A percentile compares a stretch with the other conserved stretches of the same genome.
These are phyloP conservation scores for Micractinium conductrix DNA, from an alignment of 139 green algal genomes.

Conservation along the genomic window DNA sequence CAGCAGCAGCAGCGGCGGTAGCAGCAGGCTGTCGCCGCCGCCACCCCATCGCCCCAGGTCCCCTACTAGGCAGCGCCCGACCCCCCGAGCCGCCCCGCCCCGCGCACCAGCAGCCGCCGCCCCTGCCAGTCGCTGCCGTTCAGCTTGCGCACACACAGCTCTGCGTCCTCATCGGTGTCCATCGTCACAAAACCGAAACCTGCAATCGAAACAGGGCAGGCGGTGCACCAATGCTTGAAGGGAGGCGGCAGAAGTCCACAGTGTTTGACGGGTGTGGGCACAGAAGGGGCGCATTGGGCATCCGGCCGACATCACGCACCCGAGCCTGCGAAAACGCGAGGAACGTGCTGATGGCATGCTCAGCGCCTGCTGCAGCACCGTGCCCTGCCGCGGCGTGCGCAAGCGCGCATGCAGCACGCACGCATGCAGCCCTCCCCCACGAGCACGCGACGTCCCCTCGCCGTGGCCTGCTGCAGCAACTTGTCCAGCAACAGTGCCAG, in stretches of 20 bases:
- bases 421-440: no score
- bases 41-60: no score
- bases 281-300: not conserved
- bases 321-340: no score
- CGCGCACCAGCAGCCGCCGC: constrained; percentile 63
- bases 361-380: not conserved
- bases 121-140: constrained; percentile 58
- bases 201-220: not conserved
- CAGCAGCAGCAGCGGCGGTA: not conserved
- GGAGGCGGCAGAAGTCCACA: not conserved
- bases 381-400: not conserved
- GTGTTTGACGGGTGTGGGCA: not conserved
- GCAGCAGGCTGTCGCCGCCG: not conserved
- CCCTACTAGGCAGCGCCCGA: no score
- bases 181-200: constrained; percentile 74
- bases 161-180: constrained; percentile 56
- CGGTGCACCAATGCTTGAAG: no score
- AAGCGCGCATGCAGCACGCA: not conserved
- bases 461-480: not conserved
- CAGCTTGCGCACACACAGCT: constrained; percentile 7
- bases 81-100: no score
- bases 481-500: not conserved
- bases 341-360: not conserved
- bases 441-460: not conserved
- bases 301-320: not conserved